Evolutionary conservation across 2,329 filamentous ascomycete genomes (phyloP), one percentile per base, ranked within the genome.

Genomic region (Colletotrichum chlorophyti): DNA sequence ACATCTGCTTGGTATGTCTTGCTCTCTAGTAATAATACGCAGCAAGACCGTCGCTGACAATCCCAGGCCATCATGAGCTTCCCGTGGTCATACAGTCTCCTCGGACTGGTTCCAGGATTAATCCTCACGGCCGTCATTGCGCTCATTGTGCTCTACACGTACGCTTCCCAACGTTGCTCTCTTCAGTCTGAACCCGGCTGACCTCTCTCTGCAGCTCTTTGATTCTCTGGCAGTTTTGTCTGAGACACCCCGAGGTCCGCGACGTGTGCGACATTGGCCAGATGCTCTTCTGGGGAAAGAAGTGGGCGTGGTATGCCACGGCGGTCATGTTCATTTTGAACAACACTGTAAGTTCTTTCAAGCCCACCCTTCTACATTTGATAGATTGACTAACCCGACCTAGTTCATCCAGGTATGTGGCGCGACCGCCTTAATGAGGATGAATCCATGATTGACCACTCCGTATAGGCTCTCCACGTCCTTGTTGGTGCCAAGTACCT

Each of bases 211-310:
- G 19, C 7, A 60, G 57, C 6, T 74, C 72, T 1, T 59, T 76
- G 6, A 71, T 78, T 3, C 68, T 80, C 17, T 93, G 90, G 93
- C 87, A 93, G 71, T 97, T 97, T 68, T 97, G 93, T 71, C 77
- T 97, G 57, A 86, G 92, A 43, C 92, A 97, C 69, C 93, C 93
- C 1, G 91, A 97, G 72, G 88, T 96, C 59, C 88, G 92, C 65
- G 93, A 97, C 76, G 91, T 97, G 12, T 97, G 93, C 70, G 93
- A 97, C 70, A 91, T 97, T 69, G 93, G 93, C n/a, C 91, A 97
- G 73, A 93, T 93, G 83, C 84, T 97, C 19, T 97, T 96, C 75
- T 96, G 90, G 88, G 88, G 89, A 64, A 87, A 91, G 72, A 86
- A 83, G 59, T 91, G 89, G 84, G 85, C 83, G 3, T 88, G 85